These are phyloP conservation scores for Cercophora sp. DNA, from an alignment of 495 filamentous ascomycete species.

Conservation along the genomic window DNA sequence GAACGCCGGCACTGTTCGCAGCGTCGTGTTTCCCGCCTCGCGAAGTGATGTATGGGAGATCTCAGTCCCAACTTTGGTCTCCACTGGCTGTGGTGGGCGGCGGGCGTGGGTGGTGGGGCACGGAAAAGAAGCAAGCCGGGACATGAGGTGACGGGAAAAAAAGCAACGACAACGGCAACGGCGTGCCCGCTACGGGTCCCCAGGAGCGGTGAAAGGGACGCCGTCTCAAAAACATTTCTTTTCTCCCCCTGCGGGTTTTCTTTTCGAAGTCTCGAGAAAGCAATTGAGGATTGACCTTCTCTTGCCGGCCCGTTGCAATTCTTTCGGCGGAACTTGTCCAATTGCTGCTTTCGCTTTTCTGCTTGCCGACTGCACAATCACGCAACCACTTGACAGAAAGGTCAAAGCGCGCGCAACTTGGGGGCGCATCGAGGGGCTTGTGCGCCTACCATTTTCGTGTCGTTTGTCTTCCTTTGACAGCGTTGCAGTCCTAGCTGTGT, in stretches of 20 bases:
- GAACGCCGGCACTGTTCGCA: neutral
- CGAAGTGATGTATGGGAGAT: neutral
- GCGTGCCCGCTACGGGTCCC: neutral
- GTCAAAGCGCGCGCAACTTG: constrained; percentile 1
- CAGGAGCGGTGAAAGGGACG: neutral
- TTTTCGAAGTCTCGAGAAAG: neutral
- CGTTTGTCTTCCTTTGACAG: neutral
- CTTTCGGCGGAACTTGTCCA: neutral
- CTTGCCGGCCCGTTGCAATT: neutral
- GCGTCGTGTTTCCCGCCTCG: neutral
- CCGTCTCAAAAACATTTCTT: neutral
- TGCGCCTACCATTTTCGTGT: neutral
- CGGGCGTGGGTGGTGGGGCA: neutral
- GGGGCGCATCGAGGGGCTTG: neutral
- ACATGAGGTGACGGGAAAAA: no score
- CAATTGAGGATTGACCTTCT: constrained; percentile 4
- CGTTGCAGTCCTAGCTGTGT: neutral
- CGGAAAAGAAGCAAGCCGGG: no score
- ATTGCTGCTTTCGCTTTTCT: neutral
- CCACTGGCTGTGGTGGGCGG: neutral
- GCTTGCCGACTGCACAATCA: neutral
- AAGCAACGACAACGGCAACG: no score
- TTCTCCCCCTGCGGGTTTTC: neutral
- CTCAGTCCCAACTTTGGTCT: neutral
- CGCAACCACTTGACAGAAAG: constrained; percentile 2